Evolutionary conservation across 495 filamentous ascomycete genomes (phyloP), one percentile per base, ranked within the genome.

Genomic region (Hypoxylon fuscum): DNA sequence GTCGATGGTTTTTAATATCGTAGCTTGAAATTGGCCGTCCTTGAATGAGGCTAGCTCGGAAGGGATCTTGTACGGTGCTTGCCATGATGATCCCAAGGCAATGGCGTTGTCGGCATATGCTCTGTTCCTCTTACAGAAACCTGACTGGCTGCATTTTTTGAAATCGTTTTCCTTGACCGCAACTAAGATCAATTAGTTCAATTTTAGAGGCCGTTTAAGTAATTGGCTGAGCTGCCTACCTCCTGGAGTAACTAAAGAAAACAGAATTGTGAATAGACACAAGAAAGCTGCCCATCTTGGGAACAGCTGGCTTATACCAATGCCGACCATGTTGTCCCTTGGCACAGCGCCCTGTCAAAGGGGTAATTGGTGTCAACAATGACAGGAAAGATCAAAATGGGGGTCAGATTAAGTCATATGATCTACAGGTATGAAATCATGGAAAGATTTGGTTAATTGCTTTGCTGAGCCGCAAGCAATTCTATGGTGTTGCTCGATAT

Each of bases 91-190:
- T 45, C 85, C 86, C 27, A 81, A 68, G 25, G 84, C 77, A 34
- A 83, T 75, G 51, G 84, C 92, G 49, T 85, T 80, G 72, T 98
- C 93, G 58, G 96, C 96, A 69, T 88, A 91, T 22, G 86, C 90
- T 71, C 94, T 87, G 74, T 97, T 97, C 54, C 95, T 92, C 70
- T 90, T 91, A 76, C 96, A 98, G 81, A 98, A 98, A 53, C 95
- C 95, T 0, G 93, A 93, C 73, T 98, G 95, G 32, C 85, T 77
- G 78, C 95, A 98, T 58, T 87, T 96, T 70, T 98, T 98, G 83
- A 97, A 98, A 66, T 93, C 91, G 65, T 96, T 89, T 65, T 96
- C 89, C 76, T 98, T 98, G 15, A 98, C 96, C 67, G 83, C 76
- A 51, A 85, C 93, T 95, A 71, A 20, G 63, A 41, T 27, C 11